Evolutionary conservation across 768 basidiomycete genomes (phyloP), one percentile per base, ranked within the genome.

Genomic region (Heimioporus sp.): DNA sequence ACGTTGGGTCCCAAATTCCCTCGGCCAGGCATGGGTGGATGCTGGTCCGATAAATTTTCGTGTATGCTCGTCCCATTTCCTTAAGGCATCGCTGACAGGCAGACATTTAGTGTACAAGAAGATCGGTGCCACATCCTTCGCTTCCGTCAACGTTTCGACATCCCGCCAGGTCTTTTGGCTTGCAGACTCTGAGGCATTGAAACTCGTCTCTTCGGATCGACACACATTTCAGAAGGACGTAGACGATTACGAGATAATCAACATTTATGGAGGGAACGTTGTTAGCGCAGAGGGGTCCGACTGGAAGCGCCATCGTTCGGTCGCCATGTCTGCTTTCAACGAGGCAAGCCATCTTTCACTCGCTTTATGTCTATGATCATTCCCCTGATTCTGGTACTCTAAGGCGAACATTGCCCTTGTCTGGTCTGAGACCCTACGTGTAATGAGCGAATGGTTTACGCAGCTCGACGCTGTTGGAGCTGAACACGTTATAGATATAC

Each of bases 321-420:
- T 77, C 1, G 66, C 76, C 19, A 78, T 75, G 48, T 72, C 76
- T 10, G 80, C 80, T 1, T 81, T 81, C 62, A 78, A 72, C 42
- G 80, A 80, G 65, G 79, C 67, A 49, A 43, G 62, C 43, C 15
- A 30, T 11, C 21, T 17, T 37, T n/a, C 15, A 10, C 15, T 13
- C 21, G 35, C 35, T 13, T 35, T 35, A 9, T 16, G 16, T 13
- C 15, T 35, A 9, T 16, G 16, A 13, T 35, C 6, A 16, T 9
- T 35, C 16, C 5, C 16, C 35, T 51, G 20, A 59, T 24, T 0
- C 34, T 30, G 2, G 8, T 35, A 2, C 13, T 31, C 2, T 30
- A 49, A 80, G 78, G 69, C 72, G 11, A 77, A 80, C 34, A 68
- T 74, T 49, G 72, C 75, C 7, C 65, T 80, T n/a, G 78, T 77